These are phyloP conservation scores for Cenchrus fungigraminus DNA, from an alignment of 176 grass and related monocot species.

Conservation along the genomic window DNA sequence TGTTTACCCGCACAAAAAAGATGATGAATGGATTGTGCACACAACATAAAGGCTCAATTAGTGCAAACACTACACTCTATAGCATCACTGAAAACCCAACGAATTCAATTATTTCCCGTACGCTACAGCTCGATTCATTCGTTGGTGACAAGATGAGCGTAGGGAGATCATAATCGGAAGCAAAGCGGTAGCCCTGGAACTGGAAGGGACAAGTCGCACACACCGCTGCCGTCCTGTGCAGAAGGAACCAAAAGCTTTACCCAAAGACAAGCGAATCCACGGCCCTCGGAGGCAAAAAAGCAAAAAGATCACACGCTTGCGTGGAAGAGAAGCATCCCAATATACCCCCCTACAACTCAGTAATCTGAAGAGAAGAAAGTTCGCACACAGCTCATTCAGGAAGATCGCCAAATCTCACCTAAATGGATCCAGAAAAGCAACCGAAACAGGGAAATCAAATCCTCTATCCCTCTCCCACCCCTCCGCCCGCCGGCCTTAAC, in stretches of 20 bases:
- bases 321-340: constrained; percentile 35
- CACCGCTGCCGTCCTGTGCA: neutral
- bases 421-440: constrained; percentile 30
- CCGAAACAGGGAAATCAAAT: neutral
- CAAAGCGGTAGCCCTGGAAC: no score
- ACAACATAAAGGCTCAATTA: neutral
- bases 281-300: neutral
- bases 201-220: neutral
- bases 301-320: constrained; percentile 19
- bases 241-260: neutral
- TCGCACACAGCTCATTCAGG: neutral
- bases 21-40: neutral
- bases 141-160: neutral
- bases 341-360: neutral
- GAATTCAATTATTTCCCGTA: neutral
- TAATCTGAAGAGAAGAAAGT: neutral
- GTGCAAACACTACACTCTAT: neutral
- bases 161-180: neutral
- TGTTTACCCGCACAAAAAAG: no score
- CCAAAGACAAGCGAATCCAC: neutral
- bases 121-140: neutral
- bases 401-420: neutral
- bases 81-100: neutral
- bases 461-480: neutral
- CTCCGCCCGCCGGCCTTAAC: neutral